Evolutionary conservation across 768 basidiomycete species (phyloP), one percentile per base, ranked within the genome.

Genomic region (Hemileccinum rubropunctum): DNA sequence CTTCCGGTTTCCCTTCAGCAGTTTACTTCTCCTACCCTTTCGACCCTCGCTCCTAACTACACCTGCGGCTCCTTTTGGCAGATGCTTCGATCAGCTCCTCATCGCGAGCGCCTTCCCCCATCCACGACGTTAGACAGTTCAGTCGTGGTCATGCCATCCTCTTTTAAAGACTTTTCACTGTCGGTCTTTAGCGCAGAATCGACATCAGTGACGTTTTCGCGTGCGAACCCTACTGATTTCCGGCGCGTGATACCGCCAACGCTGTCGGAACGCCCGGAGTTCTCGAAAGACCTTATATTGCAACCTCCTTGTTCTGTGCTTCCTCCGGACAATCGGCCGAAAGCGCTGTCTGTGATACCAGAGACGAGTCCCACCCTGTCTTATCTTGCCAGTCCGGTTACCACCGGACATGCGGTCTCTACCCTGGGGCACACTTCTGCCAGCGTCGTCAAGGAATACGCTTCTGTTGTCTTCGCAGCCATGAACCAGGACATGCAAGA

Each of bases 401-500:
- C 56, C 20, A 49, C 66, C 18, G 44, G 50, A 5, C 47, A 52
- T 6, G 18, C 51, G 2, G 46, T 56, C n/a, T 58, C 65, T 12
- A 36, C 58, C 14, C 52, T 69, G 35, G 58, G 74, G 18, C 67
- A 72, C 36, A 70, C 76, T 53, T 74, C 80, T 14, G 62, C 82
- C 12, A 67, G 73, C 35, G 63, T 75, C 13, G 60, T 82, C 37
- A 81, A 80, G 34, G 70, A 72, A 34, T 77, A 72, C 38, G 69
- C 75, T 45, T 75, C 75, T 40, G 72, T 72, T 12, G 62, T 76
- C 20, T 60, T 74, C 2, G 69, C 75, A 7, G 67, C 67, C n/a
- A 65, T 83, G 18, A 72, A 73, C 9, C 73, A 69, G 45, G 84
- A 86, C 49, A 63, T 83, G 44, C 71, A 75, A 18, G 83, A 84